Conservation (phyloP, 1,139 yeast genomes). For the Zygosaccharomyces pseudobailii region DNA sequence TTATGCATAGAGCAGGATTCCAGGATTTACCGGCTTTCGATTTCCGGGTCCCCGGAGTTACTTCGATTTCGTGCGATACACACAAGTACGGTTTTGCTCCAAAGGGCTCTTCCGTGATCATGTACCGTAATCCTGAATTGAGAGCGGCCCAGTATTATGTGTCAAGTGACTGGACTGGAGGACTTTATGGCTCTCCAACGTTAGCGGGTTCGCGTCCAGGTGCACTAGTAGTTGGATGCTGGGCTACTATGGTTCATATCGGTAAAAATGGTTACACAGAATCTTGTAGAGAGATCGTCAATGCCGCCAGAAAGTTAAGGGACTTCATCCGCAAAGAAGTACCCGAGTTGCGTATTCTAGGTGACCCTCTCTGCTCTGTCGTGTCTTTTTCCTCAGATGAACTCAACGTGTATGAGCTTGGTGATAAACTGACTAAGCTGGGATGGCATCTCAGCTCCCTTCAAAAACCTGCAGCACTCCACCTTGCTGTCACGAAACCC, state of each 20-base stretch:
- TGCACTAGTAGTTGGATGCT: slow-evolving; percentile 92
- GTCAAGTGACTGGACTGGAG: slow-evolving; percentile 86
- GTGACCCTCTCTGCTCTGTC: slow-evolving; percentile 82
- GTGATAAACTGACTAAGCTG: slow-evolving; percentile 57
- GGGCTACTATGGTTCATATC: slow-evolving; percentile 82
- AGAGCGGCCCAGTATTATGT: slow-evolving; percentile 83
- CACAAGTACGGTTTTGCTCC: slow-evolving; percentile 99
- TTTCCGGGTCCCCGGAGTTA: slow-evolving; percentile 88
- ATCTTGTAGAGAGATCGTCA: slow-evolving; percentile 62
- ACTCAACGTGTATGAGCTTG: slow-evolving; percentile 67
- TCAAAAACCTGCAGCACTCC: slow-evolving; percentile 88
- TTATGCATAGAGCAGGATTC: slow-evolving; percentile 62
- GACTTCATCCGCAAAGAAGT: slow-evolving; percentile 43
- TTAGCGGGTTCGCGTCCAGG: slow-evolving; percentile 97
- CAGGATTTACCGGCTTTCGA: slow-evolving; percentile 67
- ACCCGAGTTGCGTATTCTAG: slow-evolving; percentile 61
- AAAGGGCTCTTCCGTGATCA: slow-evolving; percentile 87
- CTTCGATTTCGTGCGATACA: slow-evolving; percentile 94
- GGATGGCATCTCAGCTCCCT: slow-evolving; percentile 92
- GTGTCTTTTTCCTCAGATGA: slow-evolving; percentile 61
- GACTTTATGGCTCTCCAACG: slow-evolving; percentile 93
- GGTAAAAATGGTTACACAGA: slow-evolving; percentile 76
- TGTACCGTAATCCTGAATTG: slow-evolving; percentile 68
- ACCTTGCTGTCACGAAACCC: slow-evolving; percentile 77
- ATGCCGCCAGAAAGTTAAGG: slow-evolving; percentile 57